Evolutionary conservation across 176 grass and related monocot species (phyloP), one percentile per base, ranked within the genome.

Genomic region (Carex scoparia): DNA sequence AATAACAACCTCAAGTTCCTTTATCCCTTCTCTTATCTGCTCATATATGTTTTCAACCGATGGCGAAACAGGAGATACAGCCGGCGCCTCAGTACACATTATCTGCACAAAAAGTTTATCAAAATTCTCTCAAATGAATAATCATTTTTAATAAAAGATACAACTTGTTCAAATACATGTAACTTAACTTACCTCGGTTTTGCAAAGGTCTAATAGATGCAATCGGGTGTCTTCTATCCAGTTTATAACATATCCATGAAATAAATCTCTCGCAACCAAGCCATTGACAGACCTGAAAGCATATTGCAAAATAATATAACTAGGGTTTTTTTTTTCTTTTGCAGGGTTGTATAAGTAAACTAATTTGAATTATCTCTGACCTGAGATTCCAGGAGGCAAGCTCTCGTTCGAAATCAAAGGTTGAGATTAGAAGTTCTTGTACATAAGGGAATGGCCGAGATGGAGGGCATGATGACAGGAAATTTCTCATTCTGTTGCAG

Each of bases 141-240:
- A 87, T 65, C 70, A 38, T 54, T 61, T 67, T 82, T 75, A 87
- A 56, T 46, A 30, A 86, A 44, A 59, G 59, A 56, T 80, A 30
- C 10, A 62, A 46, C 10, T 76, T 28, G 69, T 61, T 67, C 61
- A n/a, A 7, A 80, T 79, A 49, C 48, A 49, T 49, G 48, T 49
- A 49, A 49, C 9, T 49, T 51, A 51, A 74, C 72, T 90, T 93
- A 94, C 94, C 53, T 98, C 89, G 84, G 93, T 64, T 86, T 94
- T 98, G 91, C 95, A 98, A 82, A 92, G 79, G 80, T 98, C 95
- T 85, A 98, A 89, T 74, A 98, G 86, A 37, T 94, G 89, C 91
- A 98, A 83, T 64, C 89, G 68, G 53, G 95, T 94, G 64, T 98
- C 95, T 86, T 98, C 88, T 71, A 98, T 87, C 95, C 95, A 98